Base-by-base conservation (phyloP, 1,284 basidiomycete species). In the Tilletia caries region DNA sequence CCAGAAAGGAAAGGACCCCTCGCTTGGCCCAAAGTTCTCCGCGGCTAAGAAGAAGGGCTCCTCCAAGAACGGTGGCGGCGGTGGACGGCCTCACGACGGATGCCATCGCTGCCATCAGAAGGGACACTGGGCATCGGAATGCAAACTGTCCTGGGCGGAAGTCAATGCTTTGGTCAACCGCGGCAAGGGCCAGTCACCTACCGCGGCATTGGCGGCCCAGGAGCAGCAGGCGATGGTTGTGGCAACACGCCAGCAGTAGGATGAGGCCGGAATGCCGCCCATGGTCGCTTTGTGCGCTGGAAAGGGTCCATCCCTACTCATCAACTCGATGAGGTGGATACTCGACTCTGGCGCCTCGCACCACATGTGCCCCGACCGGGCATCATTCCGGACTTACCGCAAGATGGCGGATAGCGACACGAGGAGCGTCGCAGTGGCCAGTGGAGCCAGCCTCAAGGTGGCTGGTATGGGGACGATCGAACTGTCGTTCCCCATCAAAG, bases 321-420 rank as follows among this genome's bases (percentile, higher is more conserved):
- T 50, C 48, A 27, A 50, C 20, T 20, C 18, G 25, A 20, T n/a
- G 25, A 4, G 25, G 18, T 50, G 48, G 48, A 50, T 50, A 20
- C 48, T 50, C 25, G 48, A 50, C 48, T 50, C 48, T 27, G 48
- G 48, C 48, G 48, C 48, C 18, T 50, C 48, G 20, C 48, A 50
- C 48, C 48, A 50, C 48, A 50, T 50, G 48, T n/a, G 20, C 20
- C 20, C 48, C 18, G 25, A 27, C 25, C 18, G 48, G 48, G 48
- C 20, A 20, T 4, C 48, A 50, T 50, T 50, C 48, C 48, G 25
- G 20, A n/a, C 5, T 4, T 50, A 50, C 20, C 4, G 20, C 4
- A 20, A 27, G 25, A 20, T 50, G 25, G 20, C 4, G 25, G 4
- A 4, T 6, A n/a, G 25, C 48, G 48, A 50, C 48, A 5, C 18